Evolutionary conservation across 2,329 filamentous ascomycete species (phyloP).

Genomic region (Aspergillus sojae): DNA sequence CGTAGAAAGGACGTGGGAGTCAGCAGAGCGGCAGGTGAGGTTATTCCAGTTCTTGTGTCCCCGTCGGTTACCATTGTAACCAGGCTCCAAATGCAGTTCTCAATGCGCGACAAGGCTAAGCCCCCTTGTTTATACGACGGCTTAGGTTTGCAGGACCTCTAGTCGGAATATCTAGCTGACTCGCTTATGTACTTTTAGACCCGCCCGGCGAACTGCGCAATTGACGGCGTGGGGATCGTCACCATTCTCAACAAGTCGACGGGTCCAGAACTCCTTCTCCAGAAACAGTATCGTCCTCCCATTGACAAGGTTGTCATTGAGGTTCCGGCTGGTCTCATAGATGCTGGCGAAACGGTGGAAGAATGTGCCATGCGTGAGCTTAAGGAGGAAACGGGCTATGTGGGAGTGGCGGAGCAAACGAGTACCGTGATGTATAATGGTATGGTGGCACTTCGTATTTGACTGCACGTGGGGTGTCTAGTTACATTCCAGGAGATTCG

Average conservation of each 20-base stretch:
- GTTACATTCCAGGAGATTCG: background rate
- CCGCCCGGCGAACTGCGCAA: conserved; percentile 54
- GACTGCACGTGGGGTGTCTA: background rate
- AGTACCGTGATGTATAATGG: conserved; percentile 51
- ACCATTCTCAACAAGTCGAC: conserved; percentile 58
- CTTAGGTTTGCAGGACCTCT: background rate
- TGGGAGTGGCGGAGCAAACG: conserved; percentile 50
- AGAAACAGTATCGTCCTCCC: conserved; percentile 63
- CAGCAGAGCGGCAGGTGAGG: conserved; percentile 46
- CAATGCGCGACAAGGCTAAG: background rate
- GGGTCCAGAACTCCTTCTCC: conserved; percentile 55
- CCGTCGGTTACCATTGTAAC: background rate
- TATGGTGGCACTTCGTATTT: conserved; percentile 25
- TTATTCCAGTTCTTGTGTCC: background rate
- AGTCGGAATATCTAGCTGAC: background rate
- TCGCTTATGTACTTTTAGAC: conserved; percentile 34
- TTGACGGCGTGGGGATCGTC: conserved; percentile 62
- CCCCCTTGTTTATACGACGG: background rate
- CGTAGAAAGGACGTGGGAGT: conserved; percentile 48
- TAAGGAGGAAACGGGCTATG: conserved; percentile 65
- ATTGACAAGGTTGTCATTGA: conserved; percentile 62
- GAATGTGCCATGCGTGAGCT: conserved; percentile 61
- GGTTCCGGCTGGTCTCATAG: conserved; percentile 62
- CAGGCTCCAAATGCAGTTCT: background rate
- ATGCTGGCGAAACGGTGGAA: conserved; percentile 58